Percentiles rank a stretch among this genome's conserved stretches.
Evolutionary conservation across 2,329 filamentous ascomycete genomes (phyloP).

Genomic region (Sclerotinia minor): DNA sequence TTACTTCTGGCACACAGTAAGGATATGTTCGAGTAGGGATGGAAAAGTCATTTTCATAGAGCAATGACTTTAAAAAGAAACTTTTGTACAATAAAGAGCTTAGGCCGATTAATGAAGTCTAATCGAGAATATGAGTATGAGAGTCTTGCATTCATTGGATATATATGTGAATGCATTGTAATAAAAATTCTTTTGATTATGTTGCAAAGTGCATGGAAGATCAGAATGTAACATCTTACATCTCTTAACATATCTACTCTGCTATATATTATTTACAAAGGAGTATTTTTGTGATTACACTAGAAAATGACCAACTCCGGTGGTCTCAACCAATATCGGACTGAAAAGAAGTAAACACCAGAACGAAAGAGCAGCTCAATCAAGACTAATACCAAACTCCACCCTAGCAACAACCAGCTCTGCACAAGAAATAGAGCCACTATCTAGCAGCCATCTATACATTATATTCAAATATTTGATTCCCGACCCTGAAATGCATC

Average conservation of each 20-base stretch:
- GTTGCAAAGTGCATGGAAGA: background rate
- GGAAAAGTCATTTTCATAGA: conserved; percentile 21
- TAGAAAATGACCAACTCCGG: background rate
- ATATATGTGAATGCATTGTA: background rate
- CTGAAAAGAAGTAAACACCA: background rate
- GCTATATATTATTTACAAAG: background rate
- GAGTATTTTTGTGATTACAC: background rate
- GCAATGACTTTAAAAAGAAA: background rate
- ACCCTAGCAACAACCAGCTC: background rate
- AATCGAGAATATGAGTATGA: background rate
- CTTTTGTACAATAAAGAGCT: conserved; percentile 26
- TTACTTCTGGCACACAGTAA: conserved; percentile 11
- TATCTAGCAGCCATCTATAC: background rate
- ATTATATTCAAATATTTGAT: background rate
- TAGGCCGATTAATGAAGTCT: conserved; percentile 26
- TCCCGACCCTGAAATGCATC: too few species aligned
- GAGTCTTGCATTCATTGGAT: background rate
- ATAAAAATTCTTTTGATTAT: background rate
- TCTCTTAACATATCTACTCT: background rate
- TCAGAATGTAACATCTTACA: background rate
- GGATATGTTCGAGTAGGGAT: conserved; percentile 22
- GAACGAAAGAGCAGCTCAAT: background rate
- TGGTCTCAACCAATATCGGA: background rate
- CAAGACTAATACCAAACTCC: background rate
- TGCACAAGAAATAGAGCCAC: too few species aligned